Conservation (phyloP, 2,329 filamentous ascomycete species). For the Chaetomiaceae sp. region DNA sequence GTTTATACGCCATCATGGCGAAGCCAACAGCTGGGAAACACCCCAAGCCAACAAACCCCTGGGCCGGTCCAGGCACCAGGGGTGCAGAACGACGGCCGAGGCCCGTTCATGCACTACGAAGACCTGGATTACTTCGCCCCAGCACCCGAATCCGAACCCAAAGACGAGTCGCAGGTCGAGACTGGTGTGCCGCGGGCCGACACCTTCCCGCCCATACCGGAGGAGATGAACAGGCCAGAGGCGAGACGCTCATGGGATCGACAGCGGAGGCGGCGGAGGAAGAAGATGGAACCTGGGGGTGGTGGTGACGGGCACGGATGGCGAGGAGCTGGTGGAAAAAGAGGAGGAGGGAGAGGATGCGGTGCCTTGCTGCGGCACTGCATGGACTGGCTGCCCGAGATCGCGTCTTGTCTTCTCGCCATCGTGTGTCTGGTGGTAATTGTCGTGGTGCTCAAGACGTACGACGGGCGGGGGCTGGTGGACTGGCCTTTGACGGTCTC, state of each 20-base stretch:
- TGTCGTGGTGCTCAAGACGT: constrained; percentile 18
- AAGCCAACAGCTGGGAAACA: background rate
- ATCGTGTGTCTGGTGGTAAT: constrained; percentile 22
- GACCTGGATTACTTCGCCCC: constrained; percentile 21
- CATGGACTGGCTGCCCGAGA: constrained; percentile 22
- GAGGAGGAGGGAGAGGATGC: background rate
- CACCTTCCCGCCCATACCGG: constrained; percentile 17
- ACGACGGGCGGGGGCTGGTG: constrained; percentile 22
- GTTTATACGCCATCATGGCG: background rate
- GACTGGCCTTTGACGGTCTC: constrained; percentile 26
- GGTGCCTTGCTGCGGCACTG: background rate
- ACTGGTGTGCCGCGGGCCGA: constrained; percentile 5
- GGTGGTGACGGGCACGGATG: background rate
- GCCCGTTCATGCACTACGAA: constrained; percentile 27
- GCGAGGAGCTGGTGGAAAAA: background rate
- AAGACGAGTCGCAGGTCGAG: constrained; percentile 19
- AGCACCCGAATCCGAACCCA: constrained; percentile 8
- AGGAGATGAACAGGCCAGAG: constrained; percentile 5
- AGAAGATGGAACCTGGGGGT: background rate
- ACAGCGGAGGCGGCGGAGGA: constrained; percentile 17
- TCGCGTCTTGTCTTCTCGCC: constrained; percentile 23
- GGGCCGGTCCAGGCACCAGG: too few species aligned
- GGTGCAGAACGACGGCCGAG: background rate
- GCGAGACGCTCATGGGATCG: constrained; percentile 21
- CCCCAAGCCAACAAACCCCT: background rate